phyloP scores from a whole-genome alignment of 768 basidiomycete species.

The Suillus subluteus region DNA sequence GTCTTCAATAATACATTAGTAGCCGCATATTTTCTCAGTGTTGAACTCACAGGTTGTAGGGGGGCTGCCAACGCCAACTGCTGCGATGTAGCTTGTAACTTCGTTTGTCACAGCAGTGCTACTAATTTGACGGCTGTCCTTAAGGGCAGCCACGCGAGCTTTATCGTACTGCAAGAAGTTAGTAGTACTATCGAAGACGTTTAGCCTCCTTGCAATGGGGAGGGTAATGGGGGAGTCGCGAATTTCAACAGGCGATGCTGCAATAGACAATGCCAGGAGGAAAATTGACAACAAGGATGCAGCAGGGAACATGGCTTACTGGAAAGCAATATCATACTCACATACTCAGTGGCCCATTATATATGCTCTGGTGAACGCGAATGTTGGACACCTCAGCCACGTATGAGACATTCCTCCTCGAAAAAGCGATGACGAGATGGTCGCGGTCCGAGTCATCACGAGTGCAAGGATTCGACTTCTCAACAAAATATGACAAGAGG shows the following conservation, averaged over 20 bases:
- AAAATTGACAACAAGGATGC: conserved; percentile 47
- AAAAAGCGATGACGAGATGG: not conserved
- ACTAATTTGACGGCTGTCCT: conserved; percentile 11
- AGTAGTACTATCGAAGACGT: conserved; percentile 46
- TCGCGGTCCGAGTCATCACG: not conserved
- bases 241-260: conserved; percentile 46
- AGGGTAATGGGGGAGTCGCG: conserved; percentile 46
- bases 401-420: not conserved
- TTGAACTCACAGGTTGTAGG: conserved; percentile 49
- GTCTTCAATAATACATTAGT: conserved; percentile 38
- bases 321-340: too few species aligned
- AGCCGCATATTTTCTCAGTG: not conserved
- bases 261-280: conserved; percentile 49
- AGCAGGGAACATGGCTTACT: conserved; percentile 39
- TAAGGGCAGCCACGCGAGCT: conserved; percentile 42
- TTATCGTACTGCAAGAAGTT: conserved; percentile 56
- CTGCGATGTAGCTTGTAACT: conserved; percentile 35
- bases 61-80: conserved; percentile 58
- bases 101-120: conserved; percentile 45
- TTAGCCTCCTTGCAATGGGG: conserved; percentile 55
- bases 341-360: not conserved
- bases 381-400: not conserved
- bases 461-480: not conserved
- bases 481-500: not conserved
- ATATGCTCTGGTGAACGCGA: not conserved